Evolutionary conservation across 768 basidiomycete species (phyloP).

Genomic region (Austroboletus eburneus): DNA sequence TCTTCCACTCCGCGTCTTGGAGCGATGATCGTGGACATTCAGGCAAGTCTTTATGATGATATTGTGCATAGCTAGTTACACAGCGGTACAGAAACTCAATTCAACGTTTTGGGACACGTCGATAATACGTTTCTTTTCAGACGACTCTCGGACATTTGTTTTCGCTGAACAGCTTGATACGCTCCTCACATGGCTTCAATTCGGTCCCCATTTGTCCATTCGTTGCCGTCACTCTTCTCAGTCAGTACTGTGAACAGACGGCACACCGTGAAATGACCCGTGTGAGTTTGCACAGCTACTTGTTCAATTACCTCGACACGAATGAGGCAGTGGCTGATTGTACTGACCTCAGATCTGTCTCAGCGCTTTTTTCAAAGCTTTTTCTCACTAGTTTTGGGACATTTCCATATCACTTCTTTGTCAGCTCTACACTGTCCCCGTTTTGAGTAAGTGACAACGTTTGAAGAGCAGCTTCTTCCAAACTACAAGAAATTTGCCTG

Average conservation of each 20-base stretch:
- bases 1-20: constrained; percentile 60
- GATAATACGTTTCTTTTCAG: constrained; percentile 50
- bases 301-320: constrained; percentile 79
- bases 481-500: constrained; percentile 51
- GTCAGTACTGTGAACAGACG: constrained; percentile 57
- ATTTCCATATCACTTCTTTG: constrained; percentile 30
- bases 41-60: constrained; percentile 27
- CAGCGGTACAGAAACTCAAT: constrained; percentile 58
- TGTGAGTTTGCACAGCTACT: constrained; percentile 64
- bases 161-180: constrained; percentile 71
- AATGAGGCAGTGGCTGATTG: constrained; percentile 56
- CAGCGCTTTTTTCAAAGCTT: constrained; percentile 68
- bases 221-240: constrained; percentile 67
- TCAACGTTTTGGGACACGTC: constrained; percentile 65
- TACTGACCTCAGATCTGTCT: constrained; percentile 53
- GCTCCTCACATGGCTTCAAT: constrained; percentile 80
- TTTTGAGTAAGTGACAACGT: constrained; percentile 69
- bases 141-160: constrained; percentile 31
- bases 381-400: constrained; percentile 38
- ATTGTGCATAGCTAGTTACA: background rate
- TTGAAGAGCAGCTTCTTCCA: constrained; percentile 72
- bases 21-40: constrained; percentile 55
- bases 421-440: constrained; percentile 44
- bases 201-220: constrained; percentile 78
- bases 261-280: constrained; percentile 59